These are phyloP conservation scores for Linum trigynum DNA, from an alignment of 345 rosid genomes.

Conservation along the genomic window DNA sequence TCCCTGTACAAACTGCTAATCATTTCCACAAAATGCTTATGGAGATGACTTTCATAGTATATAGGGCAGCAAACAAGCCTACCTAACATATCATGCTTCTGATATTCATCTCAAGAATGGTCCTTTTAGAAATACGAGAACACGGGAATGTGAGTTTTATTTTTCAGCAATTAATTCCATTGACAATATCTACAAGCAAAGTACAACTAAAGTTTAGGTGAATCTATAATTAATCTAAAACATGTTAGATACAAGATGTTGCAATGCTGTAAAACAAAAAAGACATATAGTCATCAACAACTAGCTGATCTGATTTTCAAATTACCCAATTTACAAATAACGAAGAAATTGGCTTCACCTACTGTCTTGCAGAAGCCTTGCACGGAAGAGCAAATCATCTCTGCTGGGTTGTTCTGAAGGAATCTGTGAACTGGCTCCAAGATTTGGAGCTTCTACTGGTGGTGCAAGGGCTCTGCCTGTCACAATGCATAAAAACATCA, in stretches of 20 bases:
- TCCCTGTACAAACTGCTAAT: neutral
- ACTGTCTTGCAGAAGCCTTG: conserved; percentile 61
- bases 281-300: neutral
- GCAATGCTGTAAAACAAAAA: neutral
- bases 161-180: neutral
- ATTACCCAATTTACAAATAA: neutral
- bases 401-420: conserved; percentile 62
- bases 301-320: neutral
- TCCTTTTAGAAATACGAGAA: neutral
- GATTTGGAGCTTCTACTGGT: conserved; percentile 42
- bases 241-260: neutral
- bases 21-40: neutral
- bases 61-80: neutral
- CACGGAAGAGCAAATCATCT: conserved; percentile 57
- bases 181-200: neutral
- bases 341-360: conserved; percentile 27
- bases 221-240: neutral
- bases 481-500: conserved; percentile 12
- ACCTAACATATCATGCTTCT: neutral
- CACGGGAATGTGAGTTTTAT: neutral
- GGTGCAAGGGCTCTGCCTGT: conserved; percentile 63
- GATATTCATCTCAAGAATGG: neutral
- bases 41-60: neutral
- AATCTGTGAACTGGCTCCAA: conserved; percentile 24
- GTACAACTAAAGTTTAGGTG: neutral